Conservation (phyloP, 2,329 filamentous ascomycete genomes). For the Pseudogymnoascus sp. region DNA sequence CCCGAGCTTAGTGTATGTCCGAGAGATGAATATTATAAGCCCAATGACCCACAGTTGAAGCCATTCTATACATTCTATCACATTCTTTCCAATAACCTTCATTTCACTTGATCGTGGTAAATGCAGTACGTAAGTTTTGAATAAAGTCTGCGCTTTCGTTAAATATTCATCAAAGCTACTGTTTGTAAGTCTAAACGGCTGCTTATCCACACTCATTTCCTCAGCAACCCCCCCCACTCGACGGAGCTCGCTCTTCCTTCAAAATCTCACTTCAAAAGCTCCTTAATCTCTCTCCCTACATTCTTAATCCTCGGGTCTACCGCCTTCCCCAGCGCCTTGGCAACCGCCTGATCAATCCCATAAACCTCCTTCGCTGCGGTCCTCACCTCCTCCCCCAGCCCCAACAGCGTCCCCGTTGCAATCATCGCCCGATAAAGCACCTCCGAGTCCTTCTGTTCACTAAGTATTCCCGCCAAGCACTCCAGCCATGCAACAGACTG, state of each 20-base stretch:
- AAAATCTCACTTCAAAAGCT: conserved; percentile 30
- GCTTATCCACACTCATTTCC: not conserved
- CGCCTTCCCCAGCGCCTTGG: conserved; percentile 42
- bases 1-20: not conserved
- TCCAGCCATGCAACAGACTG: conserved; percentile 44
- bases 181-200: conserved; percentile 1
- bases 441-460: conserved; percentile 66
- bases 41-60: not conserved
- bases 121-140: not conserved
- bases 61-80: not conserved
- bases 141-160: conserved; percentile 1
- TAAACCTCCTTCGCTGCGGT: conserved; percentile 50
- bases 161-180: not conserved
- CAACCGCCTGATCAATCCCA: conserved; percentile 41
- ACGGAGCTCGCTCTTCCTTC: not conserved
- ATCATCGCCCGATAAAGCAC: conserved; percentile 77
- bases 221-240: not conserved
- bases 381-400: conserved; percentile 47
- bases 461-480: conserved; percentile 55
- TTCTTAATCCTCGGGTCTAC: conserved; percentile 54
- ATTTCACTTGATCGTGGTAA: not conserved
- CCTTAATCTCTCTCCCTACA: conserved; percentile 52
- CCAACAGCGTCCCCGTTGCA: conserved; percentile 70
- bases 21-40: not conserved
- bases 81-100: not conserved